A percentile compares a stretch with the other conserved stretches of the same genome.
phyloP scores from a whole-genome alignment of 176 grass and related monocot genomes.

The Musa troglodytarum region DNA sequence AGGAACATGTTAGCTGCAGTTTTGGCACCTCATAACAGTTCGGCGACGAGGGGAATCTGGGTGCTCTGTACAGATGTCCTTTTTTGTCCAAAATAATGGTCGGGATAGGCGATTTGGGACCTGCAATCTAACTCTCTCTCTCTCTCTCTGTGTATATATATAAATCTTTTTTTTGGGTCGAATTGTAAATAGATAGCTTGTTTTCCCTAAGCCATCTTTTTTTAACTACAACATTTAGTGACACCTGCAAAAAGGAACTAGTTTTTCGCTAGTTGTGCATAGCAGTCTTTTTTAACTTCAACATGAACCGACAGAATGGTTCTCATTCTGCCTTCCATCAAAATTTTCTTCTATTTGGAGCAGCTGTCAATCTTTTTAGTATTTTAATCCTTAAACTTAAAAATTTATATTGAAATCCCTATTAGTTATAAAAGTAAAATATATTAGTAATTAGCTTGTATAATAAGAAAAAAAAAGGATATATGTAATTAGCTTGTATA shows the following conservation, averaged over 20 bases:
- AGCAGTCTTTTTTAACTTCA: not conserved
- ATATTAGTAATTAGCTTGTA: too few relatives aligned
- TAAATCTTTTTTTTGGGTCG: not conserved
- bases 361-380: too few relatives aligned
- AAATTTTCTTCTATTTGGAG: not conserved
- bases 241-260: not conserved
- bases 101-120: not conserved
- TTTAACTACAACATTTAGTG: not conserved
- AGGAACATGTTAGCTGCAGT: conserved; percentile 85
- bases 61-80: not conserved
- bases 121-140: not conserved
- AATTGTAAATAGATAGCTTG: not conserved
- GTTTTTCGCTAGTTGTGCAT: not conserved
- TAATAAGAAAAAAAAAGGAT: too few relatives aligned
- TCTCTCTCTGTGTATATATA: too few relatives aligned
- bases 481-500: too few relatives aligned
- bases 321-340: not conserved
- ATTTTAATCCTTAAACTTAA: too few relatives aligned
- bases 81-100: not conserved
- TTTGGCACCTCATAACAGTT: conserved; percentile 63
- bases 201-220: not conserved
- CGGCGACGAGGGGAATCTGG: not conserved
- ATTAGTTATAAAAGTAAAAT: too few relatives aligned
- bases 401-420: too few relatives aligned
- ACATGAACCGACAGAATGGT: not conserved